Base-by-base conservation (phyloP, 805 yeast genomes). In the Candida stauntonica region DNA sequence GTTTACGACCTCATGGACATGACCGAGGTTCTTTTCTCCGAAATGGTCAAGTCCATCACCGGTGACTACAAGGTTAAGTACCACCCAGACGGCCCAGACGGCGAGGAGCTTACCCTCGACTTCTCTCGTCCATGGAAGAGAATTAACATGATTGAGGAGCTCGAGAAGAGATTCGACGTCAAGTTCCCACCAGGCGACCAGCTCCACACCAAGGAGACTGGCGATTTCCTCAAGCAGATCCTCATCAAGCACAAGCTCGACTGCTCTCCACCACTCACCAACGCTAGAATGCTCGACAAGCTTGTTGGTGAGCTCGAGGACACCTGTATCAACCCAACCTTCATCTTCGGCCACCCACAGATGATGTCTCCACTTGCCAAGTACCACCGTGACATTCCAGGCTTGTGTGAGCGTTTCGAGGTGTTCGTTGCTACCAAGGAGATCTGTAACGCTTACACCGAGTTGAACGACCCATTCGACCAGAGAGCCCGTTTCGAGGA, bases 281-380 rank as follows among this genome's bases (percentile, higher is more conserved):
- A 91, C 68, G 96, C 99, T 40, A 86, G 99, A 72, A 91, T 91
- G 97, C 79, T 93, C 63, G 99, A 93, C 75, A 89, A 86, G 74
- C 79, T 91, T 49, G 96, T 91, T 55, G 98, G 99, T 61, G 97
- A 87, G 64, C 77, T 83, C 64, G 99, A 91, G 73, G 97, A 89
- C 59, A 73, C 79, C 37, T 86, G 94, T 62, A 85, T 91, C 67
- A 93, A 86, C 75, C 99, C 99, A 55, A 93, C 98, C 33, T 91
- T 91, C 67, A 86, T 91, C 66, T 89, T 87, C 59, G 99, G 99
- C 55, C 99, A 91, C 67, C 99, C 99, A 44, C 97, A 91, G 72
- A 87, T 91, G 94, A 91, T 91, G 99, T 91, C 98, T 42, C 99
- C 99, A 51, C 77, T 91, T 67, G 99, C 99, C 62, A 91, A 91